These are phyloP conservation scores for Avena atlantica DNA, from an alignment of 176 grass and related monocot species.

Conservation along the genomic window DNA sequence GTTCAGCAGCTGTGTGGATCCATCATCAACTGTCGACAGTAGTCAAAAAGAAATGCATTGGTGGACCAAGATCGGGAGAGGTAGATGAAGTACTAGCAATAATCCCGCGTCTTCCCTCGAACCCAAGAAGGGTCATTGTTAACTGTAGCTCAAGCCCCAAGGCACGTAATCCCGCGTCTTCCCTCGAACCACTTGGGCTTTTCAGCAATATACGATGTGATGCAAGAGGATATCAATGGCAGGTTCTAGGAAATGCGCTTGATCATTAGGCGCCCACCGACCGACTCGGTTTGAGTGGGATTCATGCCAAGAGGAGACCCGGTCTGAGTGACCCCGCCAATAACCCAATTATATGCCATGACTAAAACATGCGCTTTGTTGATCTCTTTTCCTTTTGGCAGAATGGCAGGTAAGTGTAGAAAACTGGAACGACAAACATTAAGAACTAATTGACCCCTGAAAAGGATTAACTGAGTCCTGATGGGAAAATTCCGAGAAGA, in stretches of 20 bases:
- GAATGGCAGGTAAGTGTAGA: background rate
- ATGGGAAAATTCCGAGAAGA: background rate
- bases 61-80: background rate
- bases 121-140: constrained; percentile 20
- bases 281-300: constrained; percentile 20
- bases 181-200: background rate
- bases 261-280: background rate
- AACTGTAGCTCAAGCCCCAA: background rate
- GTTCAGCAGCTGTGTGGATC: constrained; percentile 1
- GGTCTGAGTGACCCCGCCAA: background rate
- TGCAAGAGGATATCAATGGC: background rate
- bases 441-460: background rate
- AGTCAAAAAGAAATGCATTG: background rate
- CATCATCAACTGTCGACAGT: background rate
- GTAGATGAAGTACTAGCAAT: background rate
- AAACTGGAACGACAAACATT: background rate
- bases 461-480: background rate
- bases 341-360: constrained; percentile 14
- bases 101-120: too few species aligned
- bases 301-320: constrained; percentile 11
- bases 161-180: background rate
- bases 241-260: background rate
- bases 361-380: constrained; percentile 14
- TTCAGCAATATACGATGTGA: background rate
- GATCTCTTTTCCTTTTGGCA: constrained; percentile 38